These are phyloP conservation scores for Psidium friedrichsthalianum DNA, from an alignment of 345 rosid species.

Conservation along the genomic window DNA sequence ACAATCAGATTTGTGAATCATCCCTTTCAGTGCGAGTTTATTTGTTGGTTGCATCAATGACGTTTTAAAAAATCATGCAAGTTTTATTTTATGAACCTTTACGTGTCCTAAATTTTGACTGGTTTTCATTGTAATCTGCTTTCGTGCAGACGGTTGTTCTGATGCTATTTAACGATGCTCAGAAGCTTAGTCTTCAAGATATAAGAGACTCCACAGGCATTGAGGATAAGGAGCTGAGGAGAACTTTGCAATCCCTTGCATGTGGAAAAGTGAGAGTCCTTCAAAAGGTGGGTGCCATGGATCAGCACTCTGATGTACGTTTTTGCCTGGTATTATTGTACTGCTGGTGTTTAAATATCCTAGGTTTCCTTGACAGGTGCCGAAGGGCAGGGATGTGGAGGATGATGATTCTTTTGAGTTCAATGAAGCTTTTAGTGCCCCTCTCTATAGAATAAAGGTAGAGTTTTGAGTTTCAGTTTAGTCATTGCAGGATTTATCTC, in stretches of 20 bases:
- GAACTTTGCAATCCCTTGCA: conserved; percentile 95
- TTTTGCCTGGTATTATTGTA: not conserved
- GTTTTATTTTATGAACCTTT: not conserved
- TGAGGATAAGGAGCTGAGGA: conserved; percentile 89
- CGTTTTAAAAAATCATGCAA: not conserved
- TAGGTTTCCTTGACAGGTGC: conserved; percentile 34
- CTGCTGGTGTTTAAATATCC: not conserved
- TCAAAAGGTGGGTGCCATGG: conserved; percentile 44
- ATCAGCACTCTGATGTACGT: not conserved
- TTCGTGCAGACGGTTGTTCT: conserved; percentile 73
- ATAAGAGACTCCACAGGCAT: conserved; percentile 85
- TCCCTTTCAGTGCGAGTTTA: not conserved
- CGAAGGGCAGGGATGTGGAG: conserved; percentile 92
- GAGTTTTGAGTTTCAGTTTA: not conserved
- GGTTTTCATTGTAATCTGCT: not conserved
- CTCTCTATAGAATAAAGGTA: conserved; percentile 88
- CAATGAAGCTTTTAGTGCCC: conserved; percentile 72
- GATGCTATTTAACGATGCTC: conserved; percentile 94
- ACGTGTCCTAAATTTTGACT: not conserved
- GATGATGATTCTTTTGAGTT: conserved; percentile 80
- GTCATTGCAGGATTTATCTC: not conserved
- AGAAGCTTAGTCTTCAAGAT: conserved; percentile 84
- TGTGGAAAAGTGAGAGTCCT: conserved; percentile 96
- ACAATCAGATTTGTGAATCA: not conserved
- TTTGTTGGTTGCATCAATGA: not conserved